A percentile compares a stretch with the other conserved stretches of the same genome.
phyloP scores from a whole-genome alignment of 1,284 basidiomycete genomes.

The Gymnopus androsaceus region DNA sequence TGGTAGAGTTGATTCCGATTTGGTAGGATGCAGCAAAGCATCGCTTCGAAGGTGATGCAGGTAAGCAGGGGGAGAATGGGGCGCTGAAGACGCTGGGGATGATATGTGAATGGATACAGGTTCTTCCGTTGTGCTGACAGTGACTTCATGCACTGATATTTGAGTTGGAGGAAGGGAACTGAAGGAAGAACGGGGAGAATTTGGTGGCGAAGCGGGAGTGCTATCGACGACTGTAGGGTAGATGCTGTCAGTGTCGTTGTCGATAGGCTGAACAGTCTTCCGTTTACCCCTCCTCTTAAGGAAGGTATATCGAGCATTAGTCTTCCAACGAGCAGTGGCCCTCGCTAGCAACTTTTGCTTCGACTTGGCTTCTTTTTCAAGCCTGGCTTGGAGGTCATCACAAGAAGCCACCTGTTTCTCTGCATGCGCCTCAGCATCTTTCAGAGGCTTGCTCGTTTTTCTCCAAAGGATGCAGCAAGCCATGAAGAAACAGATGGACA shows the following conservation, averaged over 20 bases:
- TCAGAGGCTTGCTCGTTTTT: slow-evolving; percentile 42
- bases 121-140: neutral
- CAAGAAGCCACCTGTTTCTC: slow-evolving; percentile 22
- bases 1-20: slow-evolving; percentile 13
- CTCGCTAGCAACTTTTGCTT: slow-evolving; percentile 62
- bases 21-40: too few relatives aligned
- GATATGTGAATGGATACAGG: slow-evolving; percentile 5
- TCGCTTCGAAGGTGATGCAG: slow-evolving; percentile 29
- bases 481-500: slow-evolving; percentile 57
- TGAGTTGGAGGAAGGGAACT: slow-evolving; percentile 13
- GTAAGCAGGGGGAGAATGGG: slow-evolving; percentile 38
- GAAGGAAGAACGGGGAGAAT: slow-evolving; percentile 29
- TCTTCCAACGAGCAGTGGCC: slow-evolving; percentile 66
- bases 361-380: slow-evolving; percentile 45
- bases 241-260: slow-evolving; percentile 23
- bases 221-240: neutral
- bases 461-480: slow-evolving; percentile 61
- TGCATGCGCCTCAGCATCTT: slow-evolving; percentile 39
- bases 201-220: slow-evolving; percentile 20
- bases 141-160: neutral
- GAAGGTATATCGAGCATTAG: slow-evolving; percentile 54
- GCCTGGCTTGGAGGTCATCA: slow-evolving; percentile 32
- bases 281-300: slow-evolving; percentile 54
- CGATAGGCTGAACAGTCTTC: slow-evolving; percentile 25
- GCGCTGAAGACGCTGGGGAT: slow-evolving; percentile 1